phyloP scores from a whole-genome alignment of 2,329 filamentous ascomycete genomes.

The Neofusicoccum kwambonambiense region DNA sequence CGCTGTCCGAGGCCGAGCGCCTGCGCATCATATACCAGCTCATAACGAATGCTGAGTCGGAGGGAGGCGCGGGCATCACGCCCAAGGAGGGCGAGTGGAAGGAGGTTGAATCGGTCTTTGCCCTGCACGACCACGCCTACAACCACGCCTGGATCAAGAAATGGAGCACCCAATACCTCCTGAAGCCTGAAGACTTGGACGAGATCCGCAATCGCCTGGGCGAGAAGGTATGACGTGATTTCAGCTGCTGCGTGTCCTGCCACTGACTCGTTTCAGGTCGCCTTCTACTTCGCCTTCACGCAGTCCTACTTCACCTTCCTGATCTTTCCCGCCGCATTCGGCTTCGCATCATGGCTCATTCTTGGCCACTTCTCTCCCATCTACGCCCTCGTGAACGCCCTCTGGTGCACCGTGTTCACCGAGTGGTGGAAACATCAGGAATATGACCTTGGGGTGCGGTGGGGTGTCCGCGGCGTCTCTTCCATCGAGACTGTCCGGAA shows the following conservation, averaged over 20 bases:
- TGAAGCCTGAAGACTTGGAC: constrained; percentile 49
- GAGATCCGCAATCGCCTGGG: constrained; percentile 52
- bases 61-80: constrained; percentile 52
- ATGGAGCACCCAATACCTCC: constrained; percentile 48
- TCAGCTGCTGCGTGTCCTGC: neutral
- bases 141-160: constrained; percentile 56
- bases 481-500: constrained; percentile 73
- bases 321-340: constrained; percentile 76
- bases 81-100: constrained; percentile 52
- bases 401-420: constrained; percentile 89
- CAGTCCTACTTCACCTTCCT: constrained; percentile 88
- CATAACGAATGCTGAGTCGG: constrained; percentile 48
- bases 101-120: constrained; percentile 50
- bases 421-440: constrained; percentile 98
- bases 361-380: constrained; percentile 79
- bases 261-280: constrained; percentile 55
- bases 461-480: constrained; percentile 84
- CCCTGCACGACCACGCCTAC: constrained; percentile 51
- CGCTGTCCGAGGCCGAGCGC: constrained; percentile 83
- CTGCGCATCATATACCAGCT: constrained; percentile 85
- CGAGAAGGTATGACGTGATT: constrained; percentile 41
- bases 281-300: constrained; percentile 93
- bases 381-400: constrained; percentile 72
- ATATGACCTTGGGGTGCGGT: constrained; percentile 78
- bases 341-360: constrained; percentile 75